phyloP scores from a whole-genome alignment of 352 stramenopile genomes.

The Blastocystis sp. region DNA sequence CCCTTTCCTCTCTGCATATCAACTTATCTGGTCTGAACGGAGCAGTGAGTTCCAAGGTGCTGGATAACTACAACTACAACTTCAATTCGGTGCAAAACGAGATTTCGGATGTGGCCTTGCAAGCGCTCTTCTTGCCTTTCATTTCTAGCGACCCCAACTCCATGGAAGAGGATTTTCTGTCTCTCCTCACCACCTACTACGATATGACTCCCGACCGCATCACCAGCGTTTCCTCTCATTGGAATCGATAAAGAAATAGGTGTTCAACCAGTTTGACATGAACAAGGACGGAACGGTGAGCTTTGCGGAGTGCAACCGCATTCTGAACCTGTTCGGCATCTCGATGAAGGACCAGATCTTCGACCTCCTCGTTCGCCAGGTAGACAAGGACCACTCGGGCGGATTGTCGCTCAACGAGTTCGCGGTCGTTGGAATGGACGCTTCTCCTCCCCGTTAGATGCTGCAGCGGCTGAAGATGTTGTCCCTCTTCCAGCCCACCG shows the following conservation, averaged over 20 bases:
- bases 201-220: constrained; percentile 65
- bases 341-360: constrained; percentile 65
- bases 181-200: constrained; percentile 61
- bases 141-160: constrained; percentile 30
- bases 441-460: not conserved
- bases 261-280: constrained; percentile 63
- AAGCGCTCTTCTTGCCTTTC: not conserved
- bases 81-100: constrained; percentile 48
- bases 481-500: constrained; percentile 12
- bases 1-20: not conserved
- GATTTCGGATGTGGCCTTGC: constrained; percentile 54
- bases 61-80: constrained; percentile 67
- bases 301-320: constrained; percentile 54
- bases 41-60: constrained; percentile 34
- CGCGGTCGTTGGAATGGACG: constrained; percentile 7
- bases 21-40: constrained; percentile 13
- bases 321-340: constrained; percentile 55
- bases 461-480: constrained; percentile 62
- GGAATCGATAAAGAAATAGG: not conserved
- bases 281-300: constrained; percentile 66
- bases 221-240: constrained; percentile 5
- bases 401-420: constrained; percentile 63
- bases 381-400: constrained; percentile 51
- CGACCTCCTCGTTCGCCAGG: constrained; percentile 57
- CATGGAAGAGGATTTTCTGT: constrained; percentile 61